phyloP scores from a whole-genome alignment of 129 eudicot genomes.

The Calendula officinalis region DNA sequence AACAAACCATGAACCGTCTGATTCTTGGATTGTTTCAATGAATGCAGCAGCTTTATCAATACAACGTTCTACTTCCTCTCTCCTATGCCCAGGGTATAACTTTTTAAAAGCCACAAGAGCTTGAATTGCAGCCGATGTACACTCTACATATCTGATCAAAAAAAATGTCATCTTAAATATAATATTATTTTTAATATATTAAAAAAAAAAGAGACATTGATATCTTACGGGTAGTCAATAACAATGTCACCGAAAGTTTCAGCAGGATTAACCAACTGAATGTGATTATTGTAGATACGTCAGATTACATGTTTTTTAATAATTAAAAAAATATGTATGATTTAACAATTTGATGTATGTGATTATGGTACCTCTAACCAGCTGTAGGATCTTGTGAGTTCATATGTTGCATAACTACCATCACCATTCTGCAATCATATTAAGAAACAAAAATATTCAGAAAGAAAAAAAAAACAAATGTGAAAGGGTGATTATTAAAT shows the following conservation, averaged over 20 bases:
- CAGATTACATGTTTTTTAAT: conserved; percentile 18
- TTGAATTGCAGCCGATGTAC: conserved; percentile 13
- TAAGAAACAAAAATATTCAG: conserved; percentile 2
- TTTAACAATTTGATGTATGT: no score
- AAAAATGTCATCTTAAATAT: neutral
- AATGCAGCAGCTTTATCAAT: conserved; percentile 15
- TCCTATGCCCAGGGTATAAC: conserved; percentile 14
- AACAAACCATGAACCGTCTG: conserved; percentile 21
- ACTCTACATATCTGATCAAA: conserved; percentile 17
- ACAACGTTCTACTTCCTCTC: conserved; percentile 6
- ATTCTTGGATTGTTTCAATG: conserved; percentile 16
- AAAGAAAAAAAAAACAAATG: neutral
- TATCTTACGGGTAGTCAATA: conserved; percentile 18
- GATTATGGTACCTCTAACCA: conserved; percentile 77
- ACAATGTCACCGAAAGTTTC: conserved; percentile 90
- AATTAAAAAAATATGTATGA: neutral
- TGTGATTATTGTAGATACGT: conserved; percentile 13
- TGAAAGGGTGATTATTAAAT: conserved; percentile 13
- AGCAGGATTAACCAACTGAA: conserved; percentile 88
- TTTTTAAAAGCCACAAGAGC: conserved; percentile 9
- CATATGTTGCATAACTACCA: conserved; percentile 97
- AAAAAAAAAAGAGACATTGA: neutral
- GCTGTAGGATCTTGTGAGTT: conserved; percentile 85
- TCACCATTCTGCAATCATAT: conserved; percentile 55
- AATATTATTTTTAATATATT: neutral